Percentiles rank a stretch among this genome's conserved stretches.
Conservation (phyloP, 139 green algal genomes). For the Chlamydomonas sp. region DNA sequence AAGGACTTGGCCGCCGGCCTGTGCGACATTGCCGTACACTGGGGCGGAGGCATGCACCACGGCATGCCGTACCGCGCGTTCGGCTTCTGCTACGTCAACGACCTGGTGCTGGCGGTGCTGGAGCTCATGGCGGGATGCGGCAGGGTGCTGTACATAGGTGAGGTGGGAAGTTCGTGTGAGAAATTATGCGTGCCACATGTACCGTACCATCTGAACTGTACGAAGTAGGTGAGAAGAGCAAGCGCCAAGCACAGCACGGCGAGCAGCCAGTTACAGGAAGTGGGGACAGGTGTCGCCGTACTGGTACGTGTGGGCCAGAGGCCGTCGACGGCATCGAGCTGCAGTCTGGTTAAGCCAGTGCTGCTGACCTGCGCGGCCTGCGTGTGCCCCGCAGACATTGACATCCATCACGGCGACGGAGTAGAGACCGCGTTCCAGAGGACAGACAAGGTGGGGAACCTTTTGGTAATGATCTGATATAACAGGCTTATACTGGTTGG, state of each 20-base stretch:
- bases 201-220: too few relatives aligned
- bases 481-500: too few relatives aligned
- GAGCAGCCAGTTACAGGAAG: too few relatives aligned
- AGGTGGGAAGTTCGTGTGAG: not conserved
- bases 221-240: too few relatives aligned
- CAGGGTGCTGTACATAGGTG: slow-evolving; percentile 42
- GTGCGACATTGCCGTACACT: slow-evolving; percentile 37
- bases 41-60: slow-evolving; percentile 42
- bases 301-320: too few relatives aligned
- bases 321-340: too few relatives aligned
- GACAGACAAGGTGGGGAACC: slow-evolving; percentile 68
- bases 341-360: too few relatives aligned
- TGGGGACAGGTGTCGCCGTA: too few relatives aligned
- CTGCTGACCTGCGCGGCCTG: too few relatives aligned
- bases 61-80: slow-evolving; percentile 40
- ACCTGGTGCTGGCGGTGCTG: slow-evolving; percentile 31
- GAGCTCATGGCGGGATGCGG: slow-evolving; percentile 37
- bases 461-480: too few relatives aligned
- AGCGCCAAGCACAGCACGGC: too few relatives aligned
- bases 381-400: slow-evolving; percentile 85
- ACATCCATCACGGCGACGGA: slow-evolving; percentile 96
- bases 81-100: slow-evolving; percentile 41
- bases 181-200: too few relatives aligned
- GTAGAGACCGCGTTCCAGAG: slow-evolving; percentile 96
- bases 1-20: slow-evolving; percentile 17